Evolutionary conservation across 208 protist genomes (phyloP).

Genomic region (Trypanosoma boissoni): DNA sequence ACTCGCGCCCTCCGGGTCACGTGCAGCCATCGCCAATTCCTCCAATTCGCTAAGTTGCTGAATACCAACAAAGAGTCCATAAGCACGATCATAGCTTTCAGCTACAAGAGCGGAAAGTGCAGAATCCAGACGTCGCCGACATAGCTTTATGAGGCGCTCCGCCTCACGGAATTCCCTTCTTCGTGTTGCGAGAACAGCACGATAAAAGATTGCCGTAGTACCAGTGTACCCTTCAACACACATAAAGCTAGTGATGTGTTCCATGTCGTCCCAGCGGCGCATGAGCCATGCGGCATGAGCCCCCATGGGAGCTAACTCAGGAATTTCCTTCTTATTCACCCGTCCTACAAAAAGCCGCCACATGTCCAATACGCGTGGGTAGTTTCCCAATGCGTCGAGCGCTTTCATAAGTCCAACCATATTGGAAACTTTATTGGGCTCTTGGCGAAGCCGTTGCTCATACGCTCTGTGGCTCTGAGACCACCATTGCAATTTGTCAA

Average conservation of each 20-base stretch:
- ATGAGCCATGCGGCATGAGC: conserved; percentile 96
- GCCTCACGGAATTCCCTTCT: conserved; percentile 77
- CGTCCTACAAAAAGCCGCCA: conserved; percentile 63
- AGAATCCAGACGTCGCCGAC: conserved; percentile 92
- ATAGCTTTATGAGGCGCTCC: conserved; percentile 77
- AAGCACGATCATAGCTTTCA: conserved; percentile 98
- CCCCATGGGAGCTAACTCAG: conserved; percentile 91
- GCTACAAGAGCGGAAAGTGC: conserved; percentile 95
- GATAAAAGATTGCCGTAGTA: conserved; percentile 92
- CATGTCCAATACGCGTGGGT: conserved; percentile 81
- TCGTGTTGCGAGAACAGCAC: conserved; percentile 71
- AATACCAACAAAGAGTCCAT: conserved; percentile 94
- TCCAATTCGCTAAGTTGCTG: conserved; percentile 99
- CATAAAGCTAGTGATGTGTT: conserved; percentile 87
- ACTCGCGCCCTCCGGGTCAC: conserved; percentile 50
- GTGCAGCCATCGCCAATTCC: conserved; percentile 92
- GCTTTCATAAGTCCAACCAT: conserved; percentile 96
- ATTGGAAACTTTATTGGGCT: conserved; percentile 85
- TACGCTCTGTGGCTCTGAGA: conserved; percentile 94
- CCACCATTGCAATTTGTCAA: conserved; percentile 98
- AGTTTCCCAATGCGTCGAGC: conserved; percentile 96
- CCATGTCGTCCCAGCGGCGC: conserved; percentile 91
- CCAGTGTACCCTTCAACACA: conserved; percentile 87
- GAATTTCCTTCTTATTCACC: conserved; percentile 68
- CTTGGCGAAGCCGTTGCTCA: conserved; percentile 68